Base-by-base conservation (phyloP, 371 early-diverging fungal genomes). In the Mucor mucedo region DNA sequence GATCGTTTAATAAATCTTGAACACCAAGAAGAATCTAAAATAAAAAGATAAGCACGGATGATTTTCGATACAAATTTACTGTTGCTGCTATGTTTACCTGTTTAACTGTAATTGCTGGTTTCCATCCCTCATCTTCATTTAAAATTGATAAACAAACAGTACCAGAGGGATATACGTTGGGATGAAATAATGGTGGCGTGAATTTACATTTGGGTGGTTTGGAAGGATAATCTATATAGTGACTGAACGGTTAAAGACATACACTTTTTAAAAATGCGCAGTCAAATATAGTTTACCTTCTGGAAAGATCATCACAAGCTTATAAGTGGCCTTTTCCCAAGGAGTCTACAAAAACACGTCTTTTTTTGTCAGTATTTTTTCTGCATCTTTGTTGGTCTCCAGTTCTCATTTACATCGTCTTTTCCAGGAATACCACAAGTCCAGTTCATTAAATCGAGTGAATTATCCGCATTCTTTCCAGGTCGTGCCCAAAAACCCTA, bases 111-210 rank as follows among this genome's bases (percentile, higher is more conserved):
- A 99, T 93, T 9, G 97, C 93, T 10, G 99, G 99, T 73, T 98
- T 96, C 98, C 98, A 98, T 58, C 90, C 97, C 65, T 98, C 91
- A 30, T 96, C 97, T 63, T 95, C 97, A 65, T 96, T 95, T 60
- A 99, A 73, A 67, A 99, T 99, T n/a, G 97, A 97, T 45, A 99
- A 80, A 66, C 99, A 99, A 9, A 99, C 95, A 0, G 98, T 98
- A 40, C 99, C 99, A 13, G 95, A 96, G 11, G 97, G 96, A 76
- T 98, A 99, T 21, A 99, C 93, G 73, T 99, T 99, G 8, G 99
- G 99, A 76, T 99, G 99, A 80, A 96, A 99, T 52, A 99, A 83
- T n/a, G 93, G 88, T 9, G 96, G 93, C 2, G 83, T 83, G 65
- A 97, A 97, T 81, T 70, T 80, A 87, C 93, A 93, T 75, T 93